Conservation (phyloP, 2,329 filamentous ascomycete species). For the Pseudogymnoascus destructans region DNA sequence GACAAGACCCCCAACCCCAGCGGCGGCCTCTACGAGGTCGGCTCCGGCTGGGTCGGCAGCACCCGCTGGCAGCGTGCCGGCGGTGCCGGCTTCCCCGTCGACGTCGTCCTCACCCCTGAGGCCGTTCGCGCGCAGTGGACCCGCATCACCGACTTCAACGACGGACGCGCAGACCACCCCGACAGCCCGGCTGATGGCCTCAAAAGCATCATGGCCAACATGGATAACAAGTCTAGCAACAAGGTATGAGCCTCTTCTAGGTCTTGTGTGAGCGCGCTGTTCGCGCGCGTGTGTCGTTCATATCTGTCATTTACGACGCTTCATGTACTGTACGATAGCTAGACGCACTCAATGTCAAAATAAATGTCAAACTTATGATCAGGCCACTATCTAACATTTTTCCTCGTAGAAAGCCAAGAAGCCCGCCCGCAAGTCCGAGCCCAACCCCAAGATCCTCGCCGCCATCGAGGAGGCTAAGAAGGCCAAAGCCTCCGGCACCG, state of each 20-base stretch:
- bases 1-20: slow-evolving; percentile 81
- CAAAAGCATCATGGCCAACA: slow-evolving; percentile 69
- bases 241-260: slow-evolving; percentile 41
- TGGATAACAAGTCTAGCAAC: slow-evolving; percentile 56
- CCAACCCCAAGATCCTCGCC: slow-evolving; percentile 51
- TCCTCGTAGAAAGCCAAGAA: slow-evolving; percentile 20
- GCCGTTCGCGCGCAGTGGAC: slow-evolving; percentile 64
- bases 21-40: slow-evolving; percentile 84
- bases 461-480: slow-evolving; percentile 67
- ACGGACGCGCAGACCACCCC: slow-evolving; percentile 77
- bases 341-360: slow-evolving; percentile 6
- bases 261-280: background rate
- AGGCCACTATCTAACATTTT: slow-evolving; percentile 2
- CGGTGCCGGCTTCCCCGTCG: slow-evolving; percentile 81
- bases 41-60: slow-evolving; percentile 81
- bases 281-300: background rate
- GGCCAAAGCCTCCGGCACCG: slow-evolving; percentile 56
- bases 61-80: slow-evolving; percentile 92
- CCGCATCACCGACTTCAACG: slow-evolving; percentile 74
- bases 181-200: slow-evolving; percentile 63
- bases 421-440: slow-evolving; percentile 5
- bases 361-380: slow-evolving; percentile 7
- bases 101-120: slow-evolving; percentile 73
- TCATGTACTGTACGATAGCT: slow-evolving; percentile 8
- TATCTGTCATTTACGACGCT: slow-evolving; percentile 2